These are phyloP conservation scores for Citrus cavaleriei DNA, from an alignment of 345 rosid genomes.

Conservation along the genomic window DNA sequence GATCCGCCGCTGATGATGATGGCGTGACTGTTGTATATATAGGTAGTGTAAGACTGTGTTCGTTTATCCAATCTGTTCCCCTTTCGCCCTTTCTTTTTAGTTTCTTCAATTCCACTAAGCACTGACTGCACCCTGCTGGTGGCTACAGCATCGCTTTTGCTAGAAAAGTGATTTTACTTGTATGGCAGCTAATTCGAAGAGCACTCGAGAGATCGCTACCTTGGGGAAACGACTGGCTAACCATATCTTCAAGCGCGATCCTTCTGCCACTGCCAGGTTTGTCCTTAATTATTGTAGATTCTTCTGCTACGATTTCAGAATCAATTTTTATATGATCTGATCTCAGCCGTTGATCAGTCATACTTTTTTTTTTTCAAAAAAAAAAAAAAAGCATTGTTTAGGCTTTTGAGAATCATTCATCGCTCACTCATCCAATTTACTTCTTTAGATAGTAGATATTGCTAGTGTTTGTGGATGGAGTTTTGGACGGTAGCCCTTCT, in stretches of 20 bases:
- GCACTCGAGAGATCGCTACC: constrained; percentile 40
- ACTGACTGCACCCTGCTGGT: too few species aligned
- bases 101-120: too few species aligned
- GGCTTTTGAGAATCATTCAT: too few species aligned
- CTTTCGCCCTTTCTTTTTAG: too few species aligned
- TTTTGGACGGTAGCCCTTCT: background rate
- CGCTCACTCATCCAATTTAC: background rate
- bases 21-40: too few species aligned
- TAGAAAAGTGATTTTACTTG: constrained; percentile 6
- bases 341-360: background rate
- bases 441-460: too few species aligned
- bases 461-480: background rate
- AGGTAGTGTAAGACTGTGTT: too few species aligned
- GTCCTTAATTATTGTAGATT: background rate
- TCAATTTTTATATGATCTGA: background rate
- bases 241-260: constrained; percentile 27
- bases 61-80: too few species aligned
- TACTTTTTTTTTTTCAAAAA: accelerated
- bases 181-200: constrained; percentile 63
- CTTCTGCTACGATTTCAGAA: too few species aligned
- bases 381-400: too few species aligned
- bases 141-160: too few species aligned
- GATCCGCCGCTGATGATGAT: too few species aligned
- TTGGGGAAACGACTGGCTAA: constrained; percentile 40
- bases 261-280: constrained; percentile 12